Evolutionary conservation across 192 early-diverging fungal genomes (phyloP).

Genomic region (Haplosporangium gracile): DNA sequence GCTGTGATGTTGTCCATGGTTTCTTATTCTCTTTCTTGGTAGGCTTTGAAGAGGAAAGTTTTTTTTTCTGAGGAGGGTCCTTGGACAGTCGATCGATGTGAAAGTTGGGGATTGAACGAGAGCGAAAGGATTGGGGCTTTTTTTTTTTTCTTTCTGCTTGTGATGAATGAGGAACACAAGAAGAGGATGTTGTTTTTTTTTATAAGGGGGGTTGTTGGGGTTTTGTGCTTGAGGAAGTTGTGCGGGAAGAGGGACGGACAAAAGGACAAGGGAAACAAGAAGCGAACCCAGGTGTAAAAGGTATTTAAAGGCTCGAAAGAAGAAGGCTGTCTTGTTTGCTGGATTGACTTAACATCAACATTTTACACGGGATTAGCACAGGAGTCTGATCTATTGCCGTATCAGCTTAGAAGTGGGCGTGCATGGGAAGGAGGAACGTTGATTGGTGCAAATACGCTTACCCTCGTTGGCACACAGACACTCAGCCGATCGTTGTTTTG

Average conservation of each 20-base stretch:
- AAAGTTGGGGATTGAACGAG: background rate
- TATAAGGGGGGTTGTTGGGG: background rate
- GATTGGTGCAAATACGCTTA: background rate
- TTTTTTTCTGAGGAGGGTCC: background rate
- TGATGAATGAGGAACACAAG: background rate
- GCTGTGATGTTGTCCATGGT: constrained; percentile 4
- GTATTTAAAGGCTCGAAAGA: too few relatives aligned
- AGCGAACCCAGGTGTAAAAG: background rate
- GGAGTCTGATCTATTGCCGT: background rate
- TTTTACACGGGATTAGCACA: background rate
- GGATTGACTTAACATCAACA: background rate
- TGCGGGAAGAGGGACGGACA: constrained; percentile 22
- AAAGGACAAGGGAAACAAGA: constrained; percentile 17
- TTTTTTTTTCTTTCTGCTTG: constrained; percentile 11
- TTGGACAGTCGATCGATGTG: background rate
- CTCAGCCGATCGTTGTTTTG: background rate
- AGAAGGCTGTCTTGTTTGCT: background rate
- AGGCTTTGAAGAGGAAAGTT: background rate
- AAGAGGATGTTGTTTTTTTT: background rate
- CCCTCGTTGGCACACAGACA: background rate
- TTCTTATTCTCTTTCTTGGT: background rate
- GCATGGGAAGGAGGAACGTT: background rate
- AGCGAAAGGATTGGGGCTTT: constrained; percentile 2
- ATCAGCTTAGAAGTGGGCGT: background rate
- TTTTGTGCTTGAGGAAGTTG: constrained; percentile 1